Base-by-base conservation (phyloP, 176 grass and related monocot genomes). In the Avena sativa region DNA sequence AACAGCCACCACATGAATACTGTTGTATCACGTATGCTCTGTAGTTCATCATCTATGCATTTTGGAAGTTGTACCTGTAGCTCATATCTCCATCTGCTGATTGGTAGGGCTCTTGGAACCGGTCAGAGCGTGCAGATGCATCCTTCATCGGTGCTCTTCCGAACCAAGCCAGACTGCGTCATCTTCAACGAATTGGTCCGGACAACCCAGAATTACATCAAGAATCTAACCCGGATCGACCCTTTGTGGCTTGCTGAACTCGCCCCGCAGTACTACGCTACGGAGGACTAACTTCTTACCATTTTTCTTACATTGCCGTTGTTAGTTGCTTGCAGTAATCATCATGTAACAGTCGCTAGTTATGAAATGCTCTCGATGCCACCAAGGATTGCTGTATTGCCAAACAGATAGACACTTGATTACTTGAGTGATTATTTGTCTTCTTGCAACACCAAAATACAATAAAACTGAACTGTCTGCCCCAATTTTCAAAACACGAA, bases 161-260 rank as follows among this genome's bases (percentile, higher is more conserved):
- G 82, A 20, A 94, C 85, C 2, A 98, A 94, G 80, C 84, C 92
- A 0, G 97, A 98, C 38, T 94, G 92, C 34, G 86, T 93, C 34
- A 83, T 96, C 89, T 98, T 96, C 88, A 98, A 98, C 53, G 92
- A 96, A 79, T 71, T 95, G 26, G 85, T 94, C 15, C 86, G 92
- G 56, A 98, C 94, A 0, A 94, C 82, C 4, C 93, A 98, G 47
- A 96, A 82, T 36, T 98, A 96, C 5, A 77, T 98, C 48, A 91
- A 91, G 61, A 96, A 96, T 36, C 25, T 93, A 52, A 98, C 94
- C 25, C 79, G 87, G 63, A 87, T 98, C 4, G 97, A 98, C 43
- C 92, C 97, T 26, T 73, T 96, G 46, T 98, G 97, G 97, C 73
- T 98, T n/a, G 83, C 94, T n/a, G 97, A 98, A 84, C 88, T 98